Evolutionary conservation across 2,329 filamentous ascomycete genomes (phyloP).

Genomic region (Trichothecium roseum): DNA sequence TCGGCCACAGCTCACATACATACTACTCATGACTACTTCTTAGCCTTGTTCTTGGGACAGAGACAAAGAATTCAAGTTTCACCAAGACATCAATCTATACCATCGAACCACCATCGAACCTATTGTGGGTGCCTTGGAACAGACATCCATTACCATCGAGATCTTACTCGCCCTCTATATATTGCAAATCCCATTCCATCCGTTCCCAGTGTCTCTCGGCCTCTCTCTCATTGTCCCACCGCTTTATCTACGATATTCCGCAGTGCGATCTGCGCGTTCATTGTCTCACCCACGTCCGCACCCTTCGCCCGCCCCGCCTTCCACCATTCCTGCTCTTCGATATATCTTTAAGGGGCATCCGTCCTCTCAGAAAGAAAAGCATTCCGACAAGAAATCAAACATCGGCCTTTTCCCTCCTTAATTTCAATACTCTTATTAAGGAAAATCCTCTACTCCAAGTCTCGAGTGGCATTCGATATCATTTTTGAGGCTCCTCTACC

Average conservation of each 20-base stretch:
- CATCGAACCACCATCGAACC: too few relatives aligned
- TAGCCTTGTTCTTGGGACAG: too few relatives aligned
- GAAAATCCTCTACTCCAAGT: slow-evolving; percentile 1
- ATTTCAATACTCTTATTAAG: slow-evolving; percentile 4
- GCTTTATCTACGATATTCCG: slow-evolving; percentile 10
- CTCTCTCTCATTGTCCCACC: slow-evolving; percentile 17
- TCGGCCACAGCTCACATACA: too few relatives aligned
- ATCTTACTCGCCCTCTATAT: slow-evolving; percentile 11
- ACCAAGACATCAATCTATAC: slow-evolving; percentile 16
- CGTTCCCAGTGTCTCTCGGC: slow-evolving; percentile 23
- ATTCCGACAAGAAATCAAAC: slow-evolving; percentile 20
- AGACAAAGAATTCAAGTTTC: too few relatives aligned
- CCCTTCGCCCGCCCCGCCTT: slow-evolving; percentile 15
- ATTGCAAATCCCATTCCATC: slow-evolving; percentile 19
- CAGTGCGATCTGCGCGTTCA: slow-evolving; percentile 20
- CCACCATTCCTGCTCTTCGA: slow-evolving; percentile 26
- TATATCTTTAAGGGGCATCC: slow-evolving; percentile 31
- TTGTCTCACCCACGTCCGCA: slow-evolving; percentile 23
- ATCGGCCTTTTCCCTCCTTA: slow-evolving; percentile 1
- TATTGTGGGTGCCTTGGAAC: too few relatives aligned
- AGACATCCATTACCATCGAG: slow-evolving; percentile 18
- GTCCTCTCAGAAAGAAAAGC: slow-evolving; percentile 17
- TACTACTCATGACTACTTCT: too few relatives aligned
- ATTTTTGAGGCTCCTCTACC: slow-evolving; percentile 2
- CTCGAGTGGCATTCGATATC: not conserved